phyloP scores from a whole-genome alignment of 306 rosid genomes.

The Prunus dulcis region DNA sequence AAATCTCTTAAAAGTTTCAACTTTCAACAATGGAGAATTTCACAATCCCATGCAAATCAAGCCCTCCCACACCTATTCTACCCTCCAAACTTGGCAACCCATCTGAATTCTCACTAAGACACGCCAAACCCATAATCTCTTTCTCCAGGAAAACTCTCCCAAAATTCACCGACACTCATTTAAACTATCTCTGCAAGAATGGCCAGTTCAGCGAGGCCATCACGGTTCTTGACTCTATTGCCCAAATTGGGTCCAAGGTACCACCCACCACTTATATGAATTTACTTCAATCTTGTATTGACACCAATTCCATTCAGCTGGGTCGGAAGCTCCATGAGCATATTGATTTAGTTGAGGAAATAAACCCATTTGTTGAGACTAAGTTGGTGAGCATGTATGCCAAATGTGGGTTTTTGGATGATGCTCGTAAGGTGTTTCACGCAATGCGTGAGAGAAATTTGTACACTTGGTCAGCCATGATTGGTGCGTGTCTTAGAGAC shows the following conservation, averaged over 20 bases:
- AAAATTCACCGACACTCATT: slow-evolving; percentile 36
- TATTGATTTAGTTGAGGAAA: slow-evolving; percentile 42
- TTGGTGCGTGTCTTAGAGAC: slow-evolving; percentile 70
- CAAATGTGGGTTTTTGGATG: slow-evolving; percentile 59
- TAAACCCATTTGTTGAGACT: slow-evolving; percentile 74
- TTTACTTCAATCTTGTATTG: slow-evolving; percentile 74
- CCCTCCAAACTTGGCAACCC: slow-evolving; percentile 32
- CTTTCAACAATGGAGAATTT: slow-evolving; percentile 46
- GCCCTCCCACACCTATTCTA: slow-evolving; percentile 26
- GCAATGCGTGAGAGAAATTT: slow-evolving; percentile 75
- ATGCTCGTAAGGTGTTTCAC: slow-evolving; percentile 80
- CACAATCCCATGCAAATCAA: slow-evolving; percentile 41
- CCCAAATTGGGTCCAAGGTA: slow-evolving; percentile 58
- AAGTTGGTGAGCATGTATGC: slow-evolving; percentile 89
- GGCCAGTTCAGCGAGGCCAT: slow-evolving; percentile 63
- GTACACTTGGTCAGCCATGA: slow-evolving; percentile 97
- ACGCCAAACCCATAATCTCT: slow-evolving; percentile 33
- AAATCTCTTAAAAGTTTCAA: background rate
- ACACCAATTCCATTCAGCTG: slow-evolving; percentile 45
- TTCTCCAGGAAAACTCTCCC: slow-evolving; percentile 25
- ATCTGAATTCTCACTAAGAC: slow-evolving; percentile 38
- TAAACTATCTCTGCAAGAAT: slow-evolving; percentile 51
- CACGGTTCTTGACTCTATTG: slow-evolving; percentile 50
- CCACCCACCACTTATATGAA: slow-evolving; percentile 54
- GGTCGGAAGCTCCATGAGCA: slow-evolving; percentile 80